Evolutionary conservation across 306 rosid species (phyloP).

Genomic region (Vigna hirtella): DNA sequence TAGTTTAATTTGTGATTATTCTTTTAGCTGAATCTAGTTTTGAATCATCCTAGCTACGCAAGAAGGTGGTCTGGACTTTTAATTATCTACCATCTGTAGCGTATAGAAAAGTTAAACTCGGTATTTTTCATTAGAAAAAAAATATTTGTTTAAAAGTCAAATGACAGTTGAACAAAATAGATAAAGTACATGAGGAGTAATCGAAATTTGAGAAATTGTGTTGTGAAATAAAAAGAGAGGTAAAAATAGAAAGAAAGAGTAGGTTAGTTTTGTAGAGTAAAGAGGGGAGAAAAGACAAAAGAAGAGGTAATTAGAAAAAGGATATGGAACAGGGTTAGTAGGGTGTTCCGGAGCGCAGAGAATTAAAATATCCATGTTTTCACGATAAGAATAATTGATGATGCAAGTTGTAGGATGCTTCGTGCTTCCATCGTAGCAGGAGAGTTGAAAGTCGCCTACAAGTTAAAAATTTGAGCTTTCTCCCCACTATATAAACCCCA

Average conservation of each 20-base stretch:
- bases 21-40: too few species aligned
- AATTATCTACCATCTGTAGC: neutral
- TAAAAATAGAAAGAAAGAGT: too few species aligned
- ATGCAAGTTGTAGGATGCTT: conserved; percentile 46
- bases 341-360: conserved; percentile 27
- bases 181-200: too few species aligned
- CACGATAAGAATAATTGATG: conserved; percentile 4
- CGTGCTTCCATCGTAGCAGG: conserved; percentile 40
- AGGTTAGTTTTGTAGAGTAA: neutral
- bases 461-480: neutral
- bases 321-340: neutral
- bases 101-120: neutral
- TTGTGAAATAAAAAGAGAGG: too few species aligned
- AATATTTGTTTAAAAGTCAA: too few species aligned
- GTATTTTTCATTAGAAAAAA: too few species aligned
- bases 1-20: too few species aligned
- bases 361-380: neutral
- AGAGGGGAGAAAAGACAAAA: conserved; percentile 5
- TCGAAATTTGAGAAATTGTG: too few species aligned
- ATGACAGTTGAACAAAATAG: too few species aligned
- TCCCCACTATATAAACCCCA: conserved; percentile 36
- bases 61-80: neutral
- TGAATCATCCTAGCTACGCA: too few species aligned
- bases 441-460: neutral
- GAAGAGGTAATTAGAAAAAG: neutral